Percentiles rank a stretch among this genome's conserved stretches.
phyloP scores from a whole-genome alignment of 441 rosid genomes.

The Euphorbia schlechtendalii region DNA sequence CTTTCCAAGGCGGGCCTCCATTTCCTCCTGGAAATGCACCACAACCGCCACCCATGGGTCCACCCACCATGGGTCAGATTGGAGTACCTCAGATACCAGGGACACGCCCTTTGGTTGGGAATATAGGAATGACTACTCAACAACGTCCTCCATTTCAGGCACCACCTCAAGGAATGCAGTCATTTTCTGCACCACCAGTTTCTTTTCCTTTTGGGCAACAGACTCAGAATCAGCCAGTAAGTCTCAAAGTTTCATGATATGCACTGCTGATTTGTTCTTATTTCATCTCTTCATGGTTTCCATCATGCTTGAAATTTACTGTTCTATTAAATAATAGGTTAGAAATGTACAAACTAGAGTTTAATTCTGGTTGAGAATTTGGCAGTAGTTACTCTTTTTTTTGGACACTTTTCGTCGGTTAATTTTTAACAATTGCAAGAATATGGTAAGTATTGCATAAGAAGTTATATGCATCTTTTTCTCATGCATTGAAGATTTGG shows the following conservation, averaged over 20 bases:
- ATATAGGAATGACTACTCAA: conserved; percentile 30
- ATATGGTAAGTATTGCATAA: neutral
- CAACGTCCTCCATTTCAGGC: conserved; percentile 30
- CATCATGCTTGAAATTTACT: conserved; percentile 1
- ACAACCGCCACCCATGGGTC: conserved; percentile 46
- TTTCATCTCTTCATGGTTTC: neutral
- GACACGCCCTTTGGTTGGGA: conserved; percentile 34
- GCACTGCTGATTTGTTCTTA: neutral
- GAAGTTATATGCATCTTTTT: neutral
- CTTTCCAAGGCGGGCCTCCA: conserved; percentile 39
- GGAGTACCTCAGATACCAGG: conserved; percentile 44
- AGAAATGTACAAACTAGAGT: no score
- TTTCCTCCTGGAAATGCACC: conserved; percentile 40
- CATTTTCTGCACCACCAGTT: conserved; percentile 20
- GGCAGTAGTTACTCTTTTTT: neutral
- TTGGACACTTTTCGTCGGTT: neutral
- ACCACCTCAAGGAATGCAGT: conserved; percentile 42
- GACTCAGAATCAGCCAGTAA: conserved; percentile 48
- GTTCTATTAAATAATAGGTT: no score
- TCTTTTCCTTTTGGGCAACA: conserved; percentile 59
- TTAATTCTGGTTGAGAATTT: conserved; percentile 1
- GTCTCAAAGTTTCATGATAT: conserved; percentile 10
- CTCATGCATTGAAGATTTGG: conserved; percentile 10
- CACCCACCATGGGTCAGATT: conserved; percentile 32
- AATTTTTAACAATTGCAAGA: neutral